A percentile compares a stretch with the other conserved stretches of the same genome.
phyloP scores from a whole-genome alignment of 148 eudicot genomes.

The Oxyria digyna region DNA sequence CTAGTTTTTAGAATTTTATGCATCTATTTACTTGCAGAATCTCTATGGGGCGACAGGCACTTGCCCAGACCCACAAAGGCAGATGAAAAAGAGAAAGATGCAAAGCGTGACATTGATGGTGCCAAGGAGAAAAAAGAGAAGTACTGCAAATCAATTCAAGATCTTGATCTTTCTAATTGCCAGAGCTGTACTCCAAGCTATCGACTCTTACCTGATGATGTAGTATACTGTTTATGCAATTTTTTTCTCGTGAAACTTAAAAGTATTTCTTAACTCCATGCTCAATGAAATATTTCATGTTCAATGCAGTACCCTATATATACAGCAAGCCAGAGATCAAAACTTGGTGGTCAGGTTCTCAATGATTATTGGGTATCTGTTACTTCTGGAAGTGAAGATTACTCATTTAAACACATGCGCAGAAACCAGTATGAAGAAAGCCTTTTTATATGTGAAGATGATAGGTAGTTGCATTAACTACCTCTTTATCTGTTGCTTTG shows the following conservation, averaged over 20 bases:
- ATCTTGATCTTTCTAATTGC: slow-evolving; percentile 87
- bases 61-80: slow-evolving; percentile 34
- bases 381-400: slow-evolving; percentile 97
- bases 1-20: too few species aligned
- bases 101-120: slow-evolving; percentile 53
- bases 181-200: slow-evolving; percentile 92
- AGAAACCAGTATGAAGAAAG: slow-evolving; percentile 98
- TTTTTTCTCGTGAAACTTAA: slow-evolving; percentile 9
- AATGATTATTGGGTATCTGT: slow-evolving; percentile 98
- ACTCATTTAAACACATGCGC: slow-evolving; percentile 98
- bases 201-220: slow-evolving; percentile 91
- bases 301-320: slow-evolving; percentile 76
- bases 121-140: slow-evolving; percentile 68
- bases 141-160: slow-evolving; percentile 84
- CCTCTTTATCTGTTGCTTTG: background rate
- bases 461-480: slow-evolving; percentile 38
- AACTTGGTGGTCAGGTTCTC: slow-evolving; percentile 71
- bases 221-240: slow-evolving; percentile 14
- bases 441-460: slow-evolving; percentile 98
- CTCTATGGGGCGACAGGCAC: slow-evolving; percentile 56
- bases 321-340: slow-evolving; percentile 83
- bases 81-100: slow-evolving; percentile 69
- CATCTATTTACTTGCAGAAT: slow-evolving; percentile 27
- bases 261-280: slow-evolving; percentile 6
- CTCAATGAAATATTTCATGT: background rate